Evolutionary conservation across 164 flowering plant species (phyloP).

Genomic region (Warburgia ugandensis): DNA sequence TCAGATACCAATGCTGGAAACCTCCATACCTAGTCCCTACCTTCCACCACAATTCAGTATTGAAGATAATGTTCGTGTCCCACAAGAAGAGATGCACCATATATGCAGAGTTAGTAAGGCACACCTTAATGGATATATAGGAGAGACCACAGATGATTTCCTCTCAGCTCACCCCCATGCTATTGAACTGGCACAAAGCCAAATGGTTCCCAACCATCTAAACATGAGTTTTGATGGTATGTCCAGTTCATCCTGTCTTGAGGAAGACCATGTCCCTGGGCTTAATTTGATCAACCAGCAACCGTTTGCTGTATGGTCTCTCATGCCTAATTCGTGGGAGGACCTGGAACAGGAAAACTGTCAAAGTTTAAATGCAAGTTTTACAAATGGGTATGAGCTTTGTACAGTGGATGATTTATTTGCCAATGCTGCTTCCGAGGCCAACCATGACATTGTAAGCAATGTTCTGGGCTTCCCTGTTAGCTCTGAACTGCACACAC

Average conservation of each 20-base stretch:
- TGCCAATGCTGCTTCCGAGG: conserved; percentile 10
- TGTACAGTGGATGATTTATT: conserved; percentile 12
- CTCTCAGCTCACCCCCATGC: conserved; percentile 6
- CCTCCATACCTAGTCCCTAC: conserved; percentile 7
- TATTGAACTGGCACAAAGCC: conserved; percentile 10
- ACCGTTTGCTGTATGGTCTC: conserved; percentile 9
- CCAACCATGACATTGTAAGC: conserved; percentile 3
- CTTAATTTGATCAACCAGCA: conserved; percentile 5
- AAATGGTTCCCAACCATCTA: conserved; percentile 10
- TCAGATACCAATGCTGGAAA: conserved; percentile 10
- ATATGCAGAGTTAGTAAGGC: conserved; percentile 2
- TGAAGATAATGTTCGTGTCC: conserved; percentile 7
- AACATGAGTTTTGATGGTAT: conserved; percentile 16
- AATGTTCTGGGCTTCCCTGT: conserved; percentile 29
- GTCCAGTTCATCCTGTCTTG: conserved; percentile 18
- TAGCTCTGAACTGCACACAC: conserved; percentile 46
- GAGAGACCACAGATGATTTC: conserved; percentile 9
- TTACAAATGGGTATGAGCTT: background rate
- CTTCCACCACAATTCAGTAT: conserved; percentile 11
- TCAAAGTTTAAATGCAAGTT: background rate
- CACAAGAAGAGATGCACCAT: conserved; percentile 9
- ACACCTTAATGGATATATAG: background rate
- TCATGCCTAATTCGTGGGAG: background rate
- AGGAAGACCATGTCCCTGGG: conserved; percentile 14
- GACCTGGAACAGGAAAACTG: background rate